phyloP scores from a whole-genome alignment of 495 filamentous ascomycete species.

The Chaetomium fimeti region DNA sequence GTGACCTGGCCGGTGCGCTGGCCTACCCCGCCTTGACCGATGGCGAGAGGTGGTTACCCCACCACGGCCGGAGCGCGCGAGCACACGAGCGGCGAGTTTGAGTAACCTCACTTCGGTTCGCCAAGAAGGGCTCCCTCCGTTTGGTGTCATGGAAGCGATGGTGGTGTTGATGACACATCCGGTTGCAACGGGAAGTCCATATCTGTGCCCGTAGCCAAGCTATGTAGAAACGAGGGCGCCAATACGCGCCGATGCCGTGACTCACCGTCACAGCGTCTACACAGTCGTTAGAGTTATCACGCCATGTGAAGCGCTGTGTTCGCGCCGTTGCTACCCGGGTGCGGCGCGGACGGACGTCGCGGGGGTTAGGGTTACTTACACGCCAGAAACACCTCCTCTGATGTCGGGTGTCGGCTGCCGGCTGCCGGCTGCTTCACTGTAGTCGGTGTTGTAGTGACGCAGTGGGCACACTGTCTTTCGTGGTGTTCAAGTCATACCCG shows the following conservation, averaged over 20 bases:
- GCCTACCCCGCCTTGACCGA: neutral
- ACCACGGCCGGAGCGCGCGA: too few species aligned
- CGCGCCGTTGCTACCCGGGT: neutral
- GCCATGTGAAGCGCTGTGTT: slow-evolving; percentile 7
- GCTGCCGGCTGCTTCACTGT: neutral
- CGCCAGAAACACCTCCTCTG: neutral
- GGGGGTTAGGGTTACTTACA: slow-evolving; percentile 1
- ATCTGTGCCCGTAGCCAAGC: neutral
- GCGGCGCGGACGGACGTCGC: neutral
- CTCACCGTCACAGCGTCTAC: slow-evolving; percentile 5
- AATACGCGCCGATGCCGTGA: neutral
- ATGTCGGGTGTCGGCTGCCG: neutral
- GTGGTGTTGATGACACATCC: neutral
- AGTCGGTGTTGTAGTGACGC: neutral
- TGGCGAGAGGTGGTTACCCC: too few species aligned
- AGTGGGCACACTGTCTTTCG: neutral
- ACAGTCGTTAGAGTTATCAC: too few species aligned
- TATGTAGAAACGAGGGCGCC: neutral
- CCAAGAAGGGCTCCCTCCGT: neutral
- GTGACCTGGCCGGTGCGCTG: neutral
- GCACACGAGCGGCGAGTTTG: too few species aligned
- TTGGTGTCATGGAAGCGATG: too few species aligned
- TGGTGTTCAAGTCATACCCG: neutral
- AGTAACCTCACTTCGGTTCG: neutral
- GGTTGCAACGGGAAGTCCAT: neutral